Percentiles rank a stretch among this genome's conserved stretches.
phyloP scores from a whole-genome alignment of 169 alveolate species.

The Besnoitia besnoiti region DNA sequence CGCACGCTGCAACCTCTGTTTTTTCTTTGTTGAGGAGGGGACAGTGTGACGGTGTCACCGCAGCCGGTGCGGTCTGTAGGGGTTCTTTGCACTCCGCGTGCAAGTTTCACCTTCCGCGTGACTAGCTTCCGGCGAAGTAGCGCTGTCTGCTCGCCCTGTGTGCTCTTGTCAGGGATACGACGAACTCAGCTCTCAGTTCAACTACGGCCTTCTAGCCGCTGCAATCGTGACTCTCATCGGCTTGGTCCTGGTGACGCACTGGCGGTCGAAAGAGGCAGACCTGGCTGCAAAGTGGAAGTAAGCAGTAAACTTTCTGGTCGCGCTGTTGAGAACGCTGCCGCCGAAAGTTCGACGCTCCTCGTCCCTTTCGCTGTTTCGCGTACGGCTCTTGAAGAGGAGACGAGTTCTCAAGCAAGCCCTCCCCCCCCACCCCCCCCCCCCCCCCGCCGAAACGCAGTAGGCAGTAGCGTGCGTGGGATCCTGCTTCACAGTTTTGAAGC shows the following conservation, averaged over 20 bases:
- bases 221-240: neutral
- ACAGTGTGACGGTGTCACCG: too few relatives aligned
- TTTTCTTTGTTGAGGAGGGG: too few relatives aligned
- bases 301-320: neutral
- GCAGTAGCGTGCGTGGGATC: too few relatives aligned
- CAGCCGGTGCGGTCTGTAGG: too few relatives aligned
- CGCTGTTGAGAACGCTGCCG: neutral
- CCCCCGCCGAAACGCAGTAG: neutral
- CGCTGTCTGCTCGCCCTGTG: too few relatives aligned
- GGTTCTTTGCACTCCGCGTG: too few relatives aligned
- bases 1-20: too few relatives aligned
- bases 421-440: neutral
- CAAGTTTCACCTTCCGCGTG: too few relatives aligned
- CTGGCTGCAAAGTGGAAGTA: conserved; percentile 31
- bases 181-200: conserved; percentile 19
- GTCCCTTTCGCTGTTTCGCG: neutral
- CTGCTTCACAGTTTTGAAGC: too few relatives aligned
- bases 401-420: neutral
- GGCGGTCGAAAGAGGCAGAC: conserved; percentile 37
- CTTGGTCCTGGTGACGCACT: neutral
- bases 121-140: too few relatives aligned
- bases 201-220: conserved; percentile 25
- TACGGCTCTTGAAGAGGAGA: neutral
- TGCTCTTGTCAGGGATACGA: conserved; percentile 25
- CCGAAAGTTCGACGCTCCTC: neutral